Base-by-base conservation (phyloP, 2,329 filamentous ascomycete genomes). In the Xylaria sp. region DNA sequence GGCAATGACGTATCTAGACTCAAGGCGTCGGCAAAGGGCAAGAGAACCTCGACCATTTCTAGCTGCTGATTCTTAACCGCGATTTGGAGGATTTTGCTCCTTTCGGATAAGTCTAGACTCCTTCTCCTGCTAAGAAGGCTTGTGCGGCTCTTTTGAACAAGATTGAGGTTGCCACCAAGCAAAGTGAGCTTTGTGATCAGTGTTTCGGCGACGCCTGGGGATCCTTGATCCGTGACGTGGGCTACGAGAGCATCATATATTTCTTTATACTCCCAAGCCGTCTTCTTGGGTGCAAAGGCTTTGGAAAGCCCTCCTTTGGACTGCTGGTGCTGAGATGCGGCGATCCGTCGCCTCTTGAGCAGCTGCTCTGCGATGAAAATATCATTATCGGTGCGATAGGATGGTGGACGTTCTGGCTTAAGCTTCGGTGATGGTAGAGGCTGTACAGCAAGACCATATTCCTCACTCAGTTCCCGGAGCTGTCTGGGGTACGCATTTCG, bases 191-290 rank as follows among this genome's bases (percentile, higher is more conserved):
- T 86, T 3, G 76, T 78, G 33, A 88, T 81, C 27, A 89, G 79
- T 0, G 84, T 84, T 72, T 88, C 84, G n/a, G 85, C 86, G 4
- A 88, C 82, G 9, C 83, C 86, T 0, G 86, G 81, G 0, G 84
- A 81, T 13, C 86, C 85, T 17, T 76, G 77, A 53, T 81, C 84
- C 39, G 79, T 76, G 63, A 88, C 80, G 72, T 86, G 85, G 47
- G 78, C 77, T 53, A 83, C 78, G 59, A 89, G 78, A 15, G 83
- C 82, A 55, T 84, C 82, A 56, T 87, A 83, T 22, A 88, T 81
- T 68, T 88, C 83, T 49, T 80, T 81, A 11, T 84, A 80, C 31
- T 87, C 84, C 82, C 83, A 86, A 47, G 79, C 73, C 73, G 86
- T 86, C 70, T 80, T 83, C 67, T 81, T 84, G 67, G 80, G 82